Percentiles rank a stretch among this genome's conserved stretches.
phyloP scores from a whole-genome alignment of 176 grass and related monocot species.

The Rhynchospora tenuis region DNA sequence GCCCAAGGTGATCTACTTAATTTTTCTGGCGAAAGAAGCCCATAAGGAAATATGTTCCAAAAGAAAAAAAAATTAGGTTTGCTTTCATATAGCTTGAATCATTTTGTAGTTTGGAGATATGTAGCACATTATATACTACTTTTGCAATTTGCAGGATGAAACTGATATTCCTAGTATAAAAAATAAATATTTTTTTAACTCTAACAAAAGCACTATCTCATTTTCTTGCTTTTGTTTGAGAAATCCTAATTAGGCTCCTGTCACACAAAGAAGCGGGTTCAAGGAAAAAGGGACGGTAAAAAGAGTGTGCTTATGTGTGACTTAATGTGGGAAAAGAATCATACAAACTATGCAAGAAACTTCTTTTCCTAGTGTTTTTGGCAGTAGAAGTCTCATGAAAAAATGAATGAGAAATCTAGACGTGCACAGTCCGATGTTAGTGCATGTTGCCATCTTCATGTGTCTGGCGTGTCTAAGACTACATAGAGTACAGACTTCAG shows the following conservation, averaged over 20 bases:
- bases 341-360: conserved; percentile 3
- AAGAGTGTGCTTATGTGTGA: conserved; percentile 14
- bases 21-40: no score
- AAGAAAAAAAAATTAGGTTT: background rate
- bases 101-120: background rate
- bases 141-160: background rate
- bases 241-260: background rate
- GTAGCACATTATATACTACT: no score
- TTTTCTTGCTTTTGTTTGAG: background rate
- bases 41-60: background rate
- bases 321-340: background rate
- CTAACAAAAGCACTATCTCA: background rate
- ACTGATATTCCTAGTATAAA: background rate
- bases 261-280: conserved; percentile 16
- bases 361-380: conserved; percentile 5
- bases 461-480: background rate
- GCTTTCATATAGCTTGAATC: background rate
- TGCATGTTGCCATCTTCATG: conserved; percentile 25
- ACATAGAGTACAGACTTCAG: background rate
- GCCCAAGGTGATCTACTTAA: no score
- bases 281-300: conserved; percentile 15
- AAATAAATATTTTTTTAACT: background rate
- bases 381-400: conserved; percentile 16
- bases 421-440: conserved; percentile 21
- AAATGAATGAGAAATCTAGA: background rate